A percentile compares a stretch with the other conserved stretches of the same genome.
phyloP scores from a whole-genome alignment of 352 stramenopile genomes.

The Globisporangium cederbergense region DNA sequence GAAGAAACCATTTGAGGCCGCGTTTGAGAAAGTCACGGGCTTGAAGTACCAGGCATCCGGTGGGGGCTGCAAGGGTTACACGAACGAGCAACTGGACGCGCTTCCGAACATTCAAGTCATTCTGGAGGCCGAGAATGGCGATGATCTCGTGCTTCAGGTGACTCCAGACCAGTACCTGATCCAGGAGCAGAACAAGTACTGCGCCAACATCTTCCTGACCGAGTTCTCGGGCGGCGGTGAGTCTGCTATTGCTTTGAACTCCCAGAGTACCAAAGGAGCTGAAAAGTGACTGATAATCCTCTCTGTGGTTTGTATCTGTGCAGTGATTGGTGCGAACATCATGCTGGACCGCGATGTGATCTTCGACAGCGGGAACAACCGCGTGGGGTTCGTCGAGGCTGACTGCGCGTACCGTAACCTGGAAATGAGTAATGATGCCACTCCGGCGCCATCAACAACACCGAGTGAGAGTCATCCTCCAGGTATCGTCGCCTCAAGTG shows the following conservation, averaged over 20 bases:
- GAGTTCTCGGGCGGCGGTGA: slow-evolving; percentile 55
- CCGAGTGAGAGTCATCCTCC: slow-evolving; percentile 9
- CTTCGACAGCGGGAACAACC: slow-evolving; percentile 67
- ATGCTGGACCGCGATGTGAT: slow-evolving; percentile 84
- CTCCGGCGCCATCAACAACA: slow-evolving; percentile 12
- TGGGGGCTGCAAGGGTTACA: slow-evolving; percentile 46
- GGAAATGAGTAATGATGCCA: slow-evolving; percentile 9
- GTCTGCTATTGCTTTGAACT: not conserved
- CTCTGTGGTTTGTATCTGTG: slow-evolving; percentile 1
- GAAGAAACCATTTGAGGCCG: slow-evolving; percentile 46
- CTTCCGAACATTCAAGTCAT: slow-evolving; percentile 71
- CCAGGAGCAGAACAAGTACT: slow-evolving; percentile 48
- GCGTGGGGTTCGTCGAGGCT: slow-evolving; percentile 76
- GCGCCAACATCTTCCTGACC: slow-evolving; percentile 61
- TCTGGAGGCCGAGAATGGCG: slow-evolving; percentile 53
- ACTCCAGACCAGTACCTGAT: slow-evolving; percentile 68
- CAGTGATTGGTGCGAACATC: slow-evolving; percentile 79
- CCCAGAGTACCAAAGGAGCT: not conserved
- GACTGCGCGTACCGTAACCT: slow-evolving; percentile 37
- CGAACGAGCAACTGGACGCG: slow-evolving; percentile 38
- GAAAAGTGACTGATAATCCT: not conserved
- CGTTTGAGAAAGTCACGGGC: slow-evolving; percentile 50
- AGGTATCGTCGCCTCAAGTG: slow-evolving; percentile 13
- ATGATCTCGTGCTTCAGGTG: slow-evolving; percentile 53
- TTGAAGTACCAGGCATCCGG: slow-evolving; percentile 48